Conservation (phyloP, 768 basidiomycete species). For the Leucocoprinus birnbaumii region DNA sequence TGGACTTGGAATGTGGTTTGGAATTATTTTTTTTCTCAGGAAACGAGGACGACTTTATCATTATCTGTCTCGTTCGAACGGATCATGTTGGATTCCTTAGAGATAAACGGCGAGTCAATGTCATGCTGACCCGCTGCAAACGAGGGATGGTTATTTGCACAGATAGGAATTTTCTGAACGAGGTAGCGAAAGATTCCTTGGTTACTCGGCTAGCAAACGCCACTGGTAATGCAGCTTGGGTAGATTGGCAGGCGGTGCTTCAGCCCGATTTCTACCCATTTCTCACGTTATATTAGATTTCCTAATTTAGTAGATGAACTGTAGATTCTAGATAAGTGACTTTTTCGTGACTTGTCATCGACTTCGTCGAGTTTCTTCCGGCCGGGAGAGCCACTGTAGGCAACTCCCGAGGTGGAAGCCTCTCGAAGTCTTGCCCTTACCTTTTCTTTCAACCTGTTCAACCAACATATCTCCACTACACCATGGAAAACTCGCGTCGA, state of each 20-base stretch:
- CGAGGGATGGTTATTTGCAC: background rate
- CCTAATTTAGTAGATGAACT: background rate
- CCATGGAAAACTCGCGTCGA: background rate
- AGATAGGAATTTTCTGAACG: background rate
- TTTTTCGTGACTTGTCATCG: background rate
- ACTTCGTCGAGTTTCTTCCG: background rate
- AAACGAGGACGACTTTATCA: constrained; percentile 15
- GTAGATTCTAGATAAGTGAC: background rate
- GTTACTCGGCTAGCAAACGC: background rate
- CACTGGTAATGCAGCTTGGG: background rate
- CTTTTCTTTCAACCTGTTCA: background rate
- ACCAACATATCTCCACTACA: background rate
- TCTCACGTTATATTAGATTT: background rate
- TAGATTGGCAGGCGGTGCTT: background rate
- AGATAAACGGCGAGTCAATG: constrained; percentile 29
- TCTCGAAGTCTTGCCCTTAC: background rate
- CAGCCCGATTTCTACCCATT: background rate
- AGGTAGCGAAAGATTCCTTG: background rate
- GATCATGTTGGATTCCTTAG: constrained; percentile 27
- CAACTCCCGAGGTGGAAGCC: background rate
- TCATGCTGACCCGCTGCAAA: constrained; percentile 21
- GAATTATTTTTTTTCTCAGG: background rate
- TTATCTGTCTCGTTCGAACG: constrained; percentile 16
- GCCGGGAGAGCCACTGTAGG: constrained; percentile 2
- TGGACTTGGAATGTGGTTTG: background rate